phyloP scores from a whole-genome alignment of 768 basidiomycete genomes.

The Mycena filopes region DNA sequence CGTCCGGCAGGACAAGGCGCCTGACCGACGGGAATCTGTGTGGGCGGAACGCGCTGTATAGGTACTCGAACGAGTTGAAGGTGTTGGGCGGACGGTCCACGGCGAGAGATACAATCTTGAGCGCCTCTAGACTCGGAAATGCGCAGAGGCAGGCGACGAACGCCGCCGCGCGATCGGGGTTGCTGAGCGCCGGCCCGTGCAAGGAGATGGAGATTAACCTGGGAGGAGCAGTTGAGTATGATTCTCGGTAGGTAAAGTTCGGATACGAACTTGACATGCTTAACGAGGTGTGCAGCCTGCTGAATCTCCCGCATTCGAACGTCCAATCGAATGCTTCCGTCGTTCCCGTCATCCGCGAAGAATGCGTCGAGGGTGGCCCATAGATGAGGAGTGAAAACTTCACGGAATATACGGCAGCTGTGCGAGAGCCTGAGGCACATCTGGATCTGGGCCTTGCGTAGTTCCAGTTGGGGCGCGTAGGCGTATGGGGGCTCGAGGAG shows the following conservation, averaged over 20 bases:
- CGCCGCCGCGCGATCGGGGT: neutral
- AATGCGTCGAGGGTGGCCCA: neutral
- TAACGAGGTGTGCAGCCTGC: neutral
- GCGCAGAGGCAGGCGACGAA: neutral
- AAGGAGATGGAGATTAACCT: neutral
- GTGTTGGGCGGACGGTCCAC: neutral
- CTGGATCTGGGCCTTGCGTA: neutral
- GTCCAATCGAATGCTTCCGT: neutral
- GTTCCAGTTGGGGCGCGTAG: no score
- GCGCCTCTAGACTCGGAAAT: neutral
- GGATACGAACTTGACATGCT: neutral
- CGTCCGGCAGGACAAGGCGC: neutral
- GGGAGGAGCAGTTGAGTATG: neutral
- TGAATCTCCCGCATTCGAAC: neutral
- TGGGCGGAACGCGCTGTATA: neutral
- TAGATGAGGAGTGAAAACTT: neutral
- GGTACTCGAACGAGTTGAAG: neutral
- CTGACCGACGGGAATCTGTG: neutral
- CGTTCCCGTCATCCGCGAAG: neutral
- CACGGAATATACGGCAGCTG: neutral
- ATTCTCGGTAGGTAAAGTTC: neutral
- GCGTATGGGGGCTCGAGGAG: neutral
- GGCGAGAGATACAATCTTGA: neutral
- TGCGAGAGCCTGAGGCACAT: neutral
- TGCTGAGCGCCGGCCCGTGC: slow-evolving; percentile 2